Base-by-base conservation (phyloP, 129 eudicot genomes). In the Tagetes erecta region DNA sequence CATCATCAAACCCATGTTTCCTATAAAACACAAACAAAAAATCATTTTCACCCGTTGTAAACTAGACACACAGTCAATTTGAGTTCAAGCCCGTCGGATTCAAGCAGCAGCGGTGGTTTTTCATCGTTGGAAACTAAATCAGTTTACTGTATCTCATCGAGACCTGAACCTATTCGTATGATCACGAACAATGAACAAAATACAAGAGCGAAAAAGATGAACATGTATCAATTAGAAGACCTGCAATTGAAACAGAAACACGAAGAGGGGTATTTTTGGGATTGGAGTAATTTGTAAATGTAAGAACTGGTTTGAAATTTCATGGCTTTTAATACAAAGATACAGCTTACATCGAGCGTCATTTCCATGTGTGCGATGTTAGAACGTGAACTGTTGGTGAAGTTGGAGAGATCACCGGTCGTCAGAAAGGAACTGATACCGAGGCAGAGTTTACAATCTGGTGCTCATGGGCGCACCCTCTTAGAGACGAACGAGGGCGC, bases 41-140 rank as follows among this genome's bases (percentile, higher is more conserved):
- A 81, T 81, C 81, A 81, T 64, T 66, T 46, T 45, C 81, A 76
- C 81, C 70, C 77, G 76, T 71, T 76, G 45, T 53, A 59, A 20
- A 76, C 67, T 0, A 66, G 52, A 62, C 73, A 68, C 66, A 42
- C 63, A 30, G 64, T 8, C 45, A 82, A 85, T 47, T 85, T 88
- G 8, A 86, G 85, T 67, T 85, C 90, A 8, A 87, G 92, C 76
- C 89, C 98, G 36, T 92, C 90, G 8, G 92, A 87, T 72, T 92
- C 97, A 1, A 84, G 89, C 83, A 75, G 72, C 20, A 80, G 76
- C 41, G 87, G 91, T 2, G 85, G 86, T 31, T 87, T 86, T 67
- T 85, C 92, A 0, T 85, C 89, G 31, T 87, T 93, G 1, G 97
- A 82, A 68, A 55, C 81, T 1, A 94, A 92, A 75, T 79, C 95